Evolutionary conservation across 139 green algal genomes (phyloP).

Genomic region (Chlamydomonas sphaeroides): DNA sequence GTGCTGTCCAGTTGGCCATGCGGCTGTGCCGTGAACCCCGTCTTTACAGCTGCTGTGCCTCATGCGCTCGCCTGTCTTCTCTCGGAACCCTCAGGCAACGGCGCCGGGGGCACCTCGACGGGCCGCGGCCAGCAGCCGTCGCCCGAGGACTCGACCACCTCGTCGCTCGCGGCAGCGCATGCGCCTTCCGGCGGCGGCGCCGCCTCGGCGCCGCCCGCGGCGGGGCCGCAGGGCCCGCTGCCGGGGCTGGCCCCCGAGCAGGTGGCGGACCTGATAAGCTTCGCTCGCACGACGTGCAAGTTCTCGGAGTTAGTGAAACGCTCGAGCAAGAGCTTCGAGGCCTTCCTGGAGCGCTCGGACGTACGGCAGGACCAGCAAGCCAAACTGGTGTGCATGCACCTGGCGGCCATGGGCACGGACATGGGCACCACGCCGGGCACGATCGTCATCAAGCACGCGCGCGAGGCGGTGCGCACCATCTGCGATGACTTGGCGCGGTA

Average conservation of each 20-base stretch:
- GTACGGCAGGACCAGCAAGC: conserved; percentile 29
- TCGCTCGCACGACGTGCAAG: background rate
- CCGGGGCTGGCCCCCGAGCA: conserved; percentile 10
- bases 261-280: conserved; percentile 18
- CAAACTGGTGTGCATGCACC: conserved; percentile 50
- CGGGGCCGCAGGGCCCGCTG: background rate
- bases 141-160: conserved; percentile 29
- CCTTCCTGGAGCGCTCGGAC: conserved; percentile 41
- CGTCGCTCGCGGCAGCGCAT: background rate
- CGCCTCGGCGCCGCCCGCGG: background rate
- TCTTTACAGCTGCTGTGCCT: no score
- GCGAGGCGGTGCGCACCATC: conserved; percentile 16
- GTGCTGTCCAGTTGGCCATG: no score
- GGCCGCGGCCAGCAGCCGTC: background rate
- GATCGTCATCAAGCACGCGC: conserved; percentile 18
- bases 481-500: conserved; percentile 23
- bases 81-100: no score
- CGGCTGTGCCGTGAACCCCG: no score
- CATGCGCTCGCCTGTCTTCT: no score
- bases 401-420: conserved; percentile 46
- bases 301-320: conserved; percentile 35
- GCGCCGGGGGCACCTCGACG: background rate
- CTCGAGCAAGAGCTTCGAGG: conserved; percentile 41
- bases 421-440: conserved; percentile 17
- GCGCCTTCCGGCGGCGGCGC: background rate